Conservation (phyloP, 441 rosid genomes). For the Populus hybrid region DNA sequence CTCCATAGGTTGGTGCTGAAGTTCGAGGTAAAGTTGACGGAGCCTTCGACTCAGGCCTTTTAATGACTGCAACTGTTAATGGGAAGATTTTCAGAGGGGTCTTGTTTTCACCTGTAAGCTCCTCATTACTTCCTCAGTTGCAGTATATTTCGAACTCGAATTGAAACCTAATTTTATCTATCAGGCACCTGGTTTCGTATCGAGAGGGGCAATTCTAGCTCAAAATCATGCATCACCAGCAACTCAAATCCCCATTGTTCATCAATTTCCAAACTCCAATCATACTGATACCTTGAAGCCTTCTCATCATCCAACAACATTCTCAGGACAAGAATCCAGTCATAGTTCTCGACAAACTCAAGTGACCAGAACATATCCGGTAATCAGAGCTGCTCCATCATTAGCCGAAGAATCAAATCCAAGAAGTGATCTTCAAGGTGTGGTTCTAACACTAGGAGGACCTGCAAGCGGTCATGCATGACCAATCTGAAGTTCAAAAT, state of each 20-base stretch:
- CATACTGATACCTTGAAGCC: constrained; percentile 21
- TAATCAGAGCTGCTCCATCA: constrained; percentile 22
- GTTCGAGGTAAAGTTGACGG: constrained; percentile 67
- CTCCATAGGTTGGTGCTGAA: constrained; percentile 57
- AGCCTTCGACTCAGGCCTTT: constrained; percentile 61
- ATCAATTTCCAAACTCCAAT: constrained; percentile 19
- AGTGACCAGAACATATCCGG: constrained; percentile 20
- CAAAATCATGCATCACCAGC: constrained; percentile 28
- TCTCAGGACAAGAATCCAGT: constrained; percentile 14
- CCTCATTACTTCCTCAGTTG: background rate
- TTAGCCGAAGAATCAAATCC: constrained; percentile 32
- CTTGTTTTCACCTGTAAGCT: constrained; percentile 61
- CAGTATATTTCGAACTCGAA: background rate
- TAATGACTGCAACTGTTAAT: constrained; percentile 61
- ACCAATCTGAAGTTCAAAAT: background rate
- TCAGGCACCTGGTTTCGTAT: constrained; percentile 35
- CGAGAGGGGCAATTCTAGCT: constrained; percentile 27
- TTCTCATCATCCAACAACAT: constrained; percentile 18
- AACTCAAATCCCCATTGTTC: constrained; percentile 27
- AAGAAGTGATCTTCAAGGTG: constrained; percentile 60
- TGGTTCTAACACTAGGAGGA: constrained; percentile 66
- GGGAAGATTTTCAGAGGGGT: constrained; percentile 72
- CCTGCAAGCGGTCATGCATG: constrained; percentile 40
- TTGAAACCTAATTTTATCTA: background rate
- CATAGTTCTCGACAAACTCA: constrained; percentile 23